phyloP scores from a whole-genome alignment of 352 stramenopile genomes.

The Saprolegnia diclina region DNA sequence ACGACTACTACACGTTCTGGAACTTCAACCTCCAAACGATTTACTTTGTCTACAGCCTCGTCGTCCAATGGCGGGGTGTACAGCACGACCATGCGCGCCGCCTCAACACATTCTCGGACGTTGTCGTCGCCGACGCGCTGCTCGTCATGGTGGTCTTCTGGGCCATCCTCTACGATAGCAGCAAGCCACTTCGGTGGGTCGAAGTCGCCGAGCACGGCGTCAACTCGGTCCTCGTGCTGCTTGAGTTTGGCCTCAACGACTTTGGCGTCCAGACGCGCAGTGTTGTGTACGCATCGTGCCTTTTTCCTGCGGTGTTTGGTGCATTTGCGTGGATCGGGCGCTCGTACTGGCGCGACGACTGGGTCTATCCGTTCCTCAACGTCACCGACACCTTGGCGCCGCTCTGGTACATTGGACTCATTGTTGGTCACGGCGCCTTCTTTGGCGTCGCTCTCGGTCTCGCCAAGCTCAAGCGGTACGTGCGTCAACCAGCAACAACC shows the following conservation, averaged over 20 bases:
- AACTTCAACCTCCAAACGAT: neutral
- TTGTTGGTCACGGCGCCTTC: neutral
- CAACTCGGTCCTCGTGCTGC: neutral
- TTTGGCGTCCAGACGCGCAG: neutral
- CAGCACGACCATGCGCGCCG: too few species aligned
- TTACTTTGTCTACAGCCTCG: neutral
- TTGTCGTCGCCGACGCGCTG: neutral
- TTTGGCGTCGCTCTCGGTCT: conserved; percentile 1
- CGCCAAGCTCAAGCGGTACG: neutral
- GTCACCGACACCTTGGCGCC: neutral
- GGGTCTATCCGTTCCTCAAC: conserved; percentile 2
- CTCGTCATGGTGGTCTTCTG: neutral
- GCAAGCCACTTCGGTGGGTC: neutral
- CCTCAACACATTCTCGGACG: neutral
- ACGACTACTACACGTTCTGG: conserved; percentile 3
- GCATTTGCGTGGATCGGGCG: neutral
- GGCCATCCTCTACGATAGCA: neutral
- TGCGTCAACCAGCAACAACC: too few species aligned
- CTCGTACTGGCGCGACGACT: neutral
- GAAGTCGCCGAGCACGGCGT: neutral
- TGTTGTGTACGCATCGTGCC: neutral
- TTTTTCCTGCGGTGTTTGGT: neutral
- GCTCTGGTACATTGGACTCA: neutral
- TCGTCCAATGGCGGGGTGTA: neutral
- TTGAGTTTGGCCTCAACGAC: neutral